These are phyloP conservation scores for Arxiozyma telluris DNA, from an alignment of 1,139 yeast genomes.

Conservation along the genomic window DNA sequence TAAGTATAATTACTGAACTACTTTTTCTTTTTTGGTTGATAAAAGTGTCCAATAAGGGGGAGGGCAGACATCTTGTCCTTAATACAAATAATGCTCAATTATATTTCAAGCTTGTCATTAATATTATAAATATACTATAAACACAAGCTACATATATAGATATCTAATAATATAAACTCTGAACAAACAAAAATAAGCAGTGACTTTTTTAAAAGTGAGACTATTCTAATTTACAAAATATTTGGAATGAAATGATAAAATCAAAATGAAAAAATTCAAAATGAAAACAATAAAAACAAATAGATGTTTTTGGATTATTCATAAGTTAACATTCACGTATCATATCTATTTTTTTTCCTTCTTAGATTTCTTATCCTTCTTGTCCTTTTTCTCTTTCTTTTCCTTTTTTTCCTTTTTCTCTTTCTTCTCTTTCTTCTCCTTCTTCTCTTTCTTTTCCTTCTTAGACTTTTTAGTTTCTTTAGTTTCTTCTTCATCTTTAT, in stretches of 20 bases:
- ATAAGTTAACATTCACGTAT: background rate
- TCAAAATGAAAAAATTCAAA: background rate
- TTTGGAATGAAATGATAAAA: background rate
- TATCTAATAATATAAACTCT: background rate
- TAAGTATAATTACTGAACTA: too few relatives aligned
- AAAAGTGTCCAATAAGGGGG: too few relatives aligned
- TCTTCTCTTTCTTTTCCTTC: conserved; percentile 37
- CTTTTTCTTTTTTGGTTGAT: too few relatives aligned
- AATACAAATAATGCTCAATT: too few relatives aligned
- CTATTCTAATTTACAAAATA: conserved; percentile 14
- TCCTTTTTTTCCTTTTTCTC: conserved; percentile 42
- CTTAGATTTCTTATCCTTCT: conserved; percentile 7
- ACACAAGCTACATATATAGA: background rate
- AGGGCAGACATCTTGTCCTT: background rate
- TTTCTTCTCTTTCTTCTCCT: conserved; percentile 42
- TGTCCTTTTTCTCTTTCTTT: conserved; percentile 29
- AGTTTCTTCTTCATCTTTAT: conserved; percentile 32
- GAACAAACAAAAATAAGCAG: background rate
- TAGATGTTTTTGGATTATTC: background rate
- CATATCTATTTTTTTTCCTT: conserved; percentile 2
- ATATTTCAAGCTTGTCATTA: background rate
- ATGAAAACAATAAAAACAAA: background rate
- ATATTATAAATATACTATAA: too few relatives aligned
- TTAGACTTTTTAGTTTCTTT: conserved; percentile 36
- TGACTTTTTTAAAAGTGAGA: background rate